Conservation (phyloP, 805 yeast genomes). For the Saturnispora kantuleensis region DNA sequence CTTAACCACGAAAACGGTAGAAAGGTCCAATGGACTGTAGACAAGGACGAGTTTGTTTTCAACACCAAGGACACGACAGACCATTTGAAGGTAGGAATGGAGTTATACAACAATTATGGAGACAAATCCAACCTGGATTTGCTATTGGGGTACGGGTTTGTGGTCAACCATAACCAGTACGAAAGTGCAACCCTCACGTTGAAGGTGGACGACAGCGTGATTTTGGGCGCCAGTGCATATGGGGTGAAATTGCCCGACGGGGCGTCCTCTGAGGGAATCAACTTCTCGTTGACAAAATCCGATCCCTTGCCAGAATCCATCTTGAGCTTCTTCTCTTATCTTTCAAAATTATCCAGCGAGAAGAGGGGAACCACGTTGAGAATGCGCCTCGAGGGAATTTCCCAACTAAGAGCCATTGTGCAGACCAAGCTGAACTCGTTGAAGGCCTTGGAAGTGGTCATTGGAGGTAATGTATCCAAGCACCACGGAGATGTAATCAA, state of each 20-base stretch:
- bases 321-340: conserved; percentile 42
- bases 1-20: conserved; percentile 57
- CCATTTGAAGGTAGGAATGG: conserved; percentile 34
- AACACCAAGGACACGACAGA: conserved; percentile 25
- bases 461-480: conserved; percentile 15
- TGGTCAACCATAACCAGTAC: conserved; percentile 38
- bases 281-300: conserved; percentile 27
- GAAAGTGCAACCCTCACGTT: conserved; percentile 54
- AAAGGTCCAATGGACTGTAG: conserved; percentile 51
- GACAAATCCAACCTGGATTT: conserved; percentile 56
- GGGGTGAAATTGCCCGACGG: conserved; percentile 33
- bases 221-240: conserved; percentile 25
- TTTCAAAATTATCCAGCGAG: conserved; percentile 45
- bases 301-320: conserved; percentile 32
- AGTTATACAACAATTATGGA: conserved; percentile 78
- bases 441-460: conserved; percentile 25
- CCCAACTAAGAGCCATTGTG: conserved; percentile 42
- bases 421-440: conserved; percentile 37
- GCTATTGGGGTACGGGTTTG: conserved; percentile 72
- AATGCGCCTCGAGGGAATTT: conserved; percentile 51
- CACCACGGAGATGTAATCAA: conserved; percentile 28
- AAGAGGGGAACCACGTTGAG: conserved; percentile 33
- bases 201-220: conserved; percentile 33
- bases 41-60: conserved; percentile 27
- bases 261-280: conserved; percentile 28